Conservation (phyloP, 169 alveolate species). For the Eimeria tenella region DNA sequence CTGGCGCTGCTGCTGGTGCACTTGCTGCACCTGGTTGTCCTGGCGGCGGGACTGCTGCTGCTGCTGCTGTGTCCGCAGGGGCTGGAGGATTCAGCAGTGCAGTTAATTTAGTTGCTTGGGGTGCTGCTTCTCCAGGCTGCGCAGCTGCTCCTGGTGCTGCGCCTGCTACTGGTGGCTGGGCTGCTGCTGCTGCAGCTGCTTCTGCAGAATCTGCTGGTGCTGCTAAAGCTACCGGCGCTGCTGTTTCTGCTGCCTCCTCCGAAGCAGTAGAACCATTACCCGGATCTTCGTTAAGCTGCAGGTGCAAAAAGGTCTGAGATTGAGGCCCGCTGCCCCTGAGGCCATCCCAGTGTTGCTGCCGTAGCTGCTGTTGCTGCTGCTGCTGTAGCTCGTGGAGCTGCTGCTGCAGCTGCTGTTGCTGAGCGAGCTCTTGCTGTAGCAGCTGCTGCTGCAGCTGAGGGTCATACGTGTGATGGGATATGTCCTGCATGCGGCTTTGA, state of each 20-base stretch:
- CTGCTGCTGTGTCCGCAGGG: slow-evolving; percentile 3
- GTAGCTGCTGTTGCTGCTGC: slow-evolving; percentile 38
- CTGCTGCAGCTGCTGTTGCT: slow-evolving; percentile 11
- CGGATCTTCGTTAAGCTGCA: not conserved
- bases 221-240: slow-evolving; percentile 4
- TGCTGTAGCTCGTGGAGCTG: slow-evolving; percentile 2
- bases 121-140: not conserved
- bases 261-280: not conserved
- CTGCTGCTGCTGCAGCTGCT: slow-evolving; percentile 9
- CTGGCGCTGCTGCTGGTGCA: slow-evolving; percentile 33
- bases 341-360: not conserved
- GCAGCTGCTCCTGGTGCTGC: slow-evolving; percentile 39
- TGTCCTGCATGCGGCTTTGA: slow-evolving; percentile 27
- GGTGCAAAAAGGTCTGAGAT: not conserved
- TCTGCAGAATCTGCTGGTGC: slow-evolving; percentile 4
- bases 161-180: not conserved
- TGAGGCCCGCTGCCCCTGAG: not conserved
- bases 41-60: slow-evolving; percentile 4
- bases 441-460: slow-evolving; percentile 1
- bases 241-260: not conserved
- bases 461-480: slow-evolving; percentile 36
- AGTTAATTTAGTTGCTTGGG: not conserved
- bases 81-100: slow-evolving; percentile 2
- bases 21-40: not conserved
- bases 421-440: not conserved